Evolutionary conservation across 805 yeast genomes (phyloP).

Genomic region (Starmerella etchellsii): DNA sequence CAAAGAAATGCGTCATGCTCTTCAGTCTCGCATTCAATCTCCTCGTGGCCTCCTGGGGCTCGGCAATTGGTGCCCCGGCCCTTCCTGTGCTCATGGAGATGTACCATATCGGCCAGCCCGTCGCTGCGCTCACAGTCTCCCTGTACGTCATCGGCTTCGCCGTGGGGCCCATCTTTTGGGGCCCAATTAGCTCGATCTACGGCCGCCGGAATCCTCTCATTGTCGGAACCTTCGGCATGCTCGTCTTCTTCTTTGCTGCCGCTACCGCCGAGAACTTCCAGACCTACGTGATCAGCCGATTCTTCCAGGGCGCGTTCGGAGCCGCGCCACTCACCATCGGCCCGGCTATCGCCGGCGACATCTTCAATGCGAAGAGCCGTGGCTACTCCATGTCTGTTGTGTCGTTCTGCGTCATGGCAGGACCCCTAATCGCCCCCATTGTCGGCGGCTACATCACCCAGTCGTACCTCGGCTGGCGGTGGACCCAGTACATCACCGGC

Average conservation of each 20-base stretch:
- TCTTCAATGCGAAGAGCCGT: slow-evolving; percentile 51
- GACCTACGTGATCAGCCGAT: slow-evolving; percentile 56
- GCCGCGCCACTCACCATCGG: slow-evolving; percentile 77
- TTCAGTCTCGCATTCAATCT: slow-evolving; percentile 38
- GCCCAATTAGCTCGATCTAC: slow-evolving; percentile 68
- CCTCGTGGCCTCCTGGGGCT: slow-evolving; percentile 53
- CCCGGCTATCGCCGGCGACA: slow-evolving; percentile 78
- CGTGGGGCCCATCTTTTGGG: slow-evolving; percentile 83
- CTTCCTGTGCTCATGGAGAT: slow-evolving; percentile 35
- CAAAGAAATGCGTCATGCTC: slow-evolving; percentile 36
- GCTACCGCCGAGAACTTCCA: slow-evolving; percentile 73
- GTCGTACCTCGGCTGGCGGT: slow-evolving; percentile 65
- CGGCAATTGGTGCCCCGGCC: slow-evolving; percentile 68
- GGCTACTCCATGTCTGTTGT: slow-evolving; percentile 68
- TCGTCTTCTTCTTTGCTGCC: slow-evolving; percentile 53
- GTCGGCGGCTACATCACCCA: slow-evolving; percentile 55
- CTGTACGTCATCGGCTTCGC: slow-evolving; percentile 89
- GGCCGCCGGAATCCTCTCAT: slow-evolving; percentile 57
- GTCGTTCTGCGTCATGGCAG: slow-evolving; percentile 50
- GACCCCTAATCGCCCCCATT: slow-evolving; percentile 76
- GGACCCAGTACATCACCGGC: slow-evolving; percentile 64
- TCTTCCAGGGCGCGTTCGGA: slow-evolving; percentile 70
- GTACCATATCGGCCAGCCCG: slow-evolving; percentile 52
- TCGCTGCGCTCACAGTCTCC: slow-evolving; percentile 64
- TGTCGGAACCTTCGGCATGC: slow-evolving; percentile 43